Conservation (phyloP, 2,329 filamentous ascomycete genomes). For the Calonectria leucothoes region DNA sequence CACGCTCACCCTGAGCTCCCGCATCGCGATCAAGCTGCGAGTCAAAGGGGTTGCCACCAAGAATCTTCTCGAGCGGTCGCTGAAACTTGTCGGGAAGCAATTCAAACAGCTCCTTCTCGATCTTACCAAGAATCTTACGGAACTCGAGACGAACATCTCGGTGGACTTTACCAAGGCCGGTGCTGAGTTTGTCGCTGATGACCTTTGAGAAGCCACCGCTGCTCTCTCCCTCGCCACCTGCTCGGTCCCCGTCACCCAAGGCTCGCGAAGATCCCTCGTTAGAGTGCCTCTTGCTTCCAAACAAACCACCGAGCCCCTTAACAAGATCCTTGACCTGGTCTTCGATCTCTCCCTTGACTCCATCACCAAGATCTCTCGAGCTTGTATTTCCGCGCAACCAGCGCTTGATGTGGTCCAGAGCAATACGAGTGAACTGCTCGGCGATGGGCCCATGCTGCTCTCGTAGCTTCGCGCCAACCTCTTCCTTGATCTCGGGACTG, state of each 20-base stretch:
- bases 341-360: constrained; percentile 56
- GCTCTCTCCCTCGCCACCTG: constrained; percentile 41
- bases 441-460: constrained; percentile 57
- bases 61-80: constrained; percentile 57
- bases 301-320: constrained; percentile 55
- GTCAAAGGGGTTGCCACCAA: constrained; percentile 60
- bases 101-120: constrained; percentile 60
- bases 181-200: constrained; percentile 60
- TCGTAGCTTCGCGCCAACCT: constrained; percentile 52
- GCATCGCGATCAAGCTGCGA: constrained; percentile 53
- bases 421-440: constrained; percentile 59
- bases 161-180: constrained; percentile 56
- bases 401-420: constrained; percentile 58
- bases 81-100: constrained; percentile 57
- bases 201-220: constrained; percentile 56
- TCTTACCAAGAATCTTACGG: constrained; percentile 55
- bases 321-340: constrained; percentile 58
- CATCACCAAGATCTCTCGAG: constrained; percentile 55
- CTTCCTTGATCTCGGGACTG: constrained; percentile 59
- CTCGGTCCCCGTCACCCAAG: constrained; percentile 43
- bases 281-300: constrained; percentile 51
- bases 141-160: constrained; percentile 59
- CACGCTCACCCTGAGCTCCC: constrained; percentile 46
- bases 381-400: constrained; percentile 58
- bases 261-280: constrained; percentile 47